These are phyloP conservation scores for Podosphaera aphanis DNA, from an alignment of 2,329 filamentous ascomycete species.

Conservation along the genomic window DNA sequence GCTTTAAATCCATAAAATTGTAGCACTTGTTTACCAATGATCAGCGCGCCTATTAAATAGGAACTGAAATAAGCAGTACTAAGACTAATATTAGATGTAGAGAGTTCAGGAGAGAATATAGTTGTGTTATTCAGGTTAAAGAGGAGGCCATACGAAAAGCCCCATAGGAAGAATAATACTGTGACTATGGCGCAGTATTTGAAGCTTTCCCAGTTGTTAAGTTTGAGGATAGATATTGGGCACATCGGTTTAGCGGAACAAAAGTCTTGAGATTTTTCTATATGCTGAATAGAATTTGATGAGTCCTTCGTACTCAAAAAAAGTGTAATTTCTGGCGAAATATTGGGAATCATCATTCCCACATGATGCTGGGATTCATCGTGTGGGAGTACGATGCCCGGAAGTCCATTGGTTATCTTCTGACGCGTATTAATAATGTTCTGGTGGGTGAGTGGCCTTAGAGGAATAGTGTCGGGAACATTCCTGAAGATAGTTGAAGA, in stretches of 20 bases:
- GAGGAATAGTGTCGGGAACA: conserved; percentile 4
- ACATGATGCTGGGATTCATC: too few species aligned
- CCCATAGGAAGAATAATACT: conserved; percentile 71
- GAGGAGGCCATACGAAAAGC: conserved; percentile 69
- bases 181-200: conserved; percentile 55
- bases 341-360: conserved; percentile 8
- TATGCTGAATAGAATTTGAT: conserved; percentile 4
- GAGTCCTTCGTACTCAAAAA: conserved; percentile 10
- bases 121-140: conserved; percentile 59
- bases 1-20: conserved; percentile 52
- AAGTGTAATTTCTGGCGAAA: background rate
- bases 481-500: conserved; percentile 10
- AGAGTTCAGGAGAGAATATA: conserved; percentile 32
- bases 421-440: background rate
- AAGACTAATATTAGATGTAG: conserved; percentile 35
- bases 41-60: conserved; percentile 45
- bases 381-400: background rate
- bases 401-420: background rate
- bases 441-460: background rate
- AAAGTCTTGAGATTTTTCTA: conserved; percentile 33
- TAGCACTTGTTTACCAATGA: conserved; percentile 47
- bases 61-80: conserved; percentile 49
- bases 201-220: conserved; percentile 37
- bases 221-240: conserved; percentile 47
- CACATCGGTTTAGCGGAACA: conserved; percentile 51